A percentile compares a stretch with the other conserved stretches of the same genome.
phyloP scores from a whole-genome alignment of 2,329 filamentous ascomycete genomes.

The Ophiobolus disseminans region DNA sequence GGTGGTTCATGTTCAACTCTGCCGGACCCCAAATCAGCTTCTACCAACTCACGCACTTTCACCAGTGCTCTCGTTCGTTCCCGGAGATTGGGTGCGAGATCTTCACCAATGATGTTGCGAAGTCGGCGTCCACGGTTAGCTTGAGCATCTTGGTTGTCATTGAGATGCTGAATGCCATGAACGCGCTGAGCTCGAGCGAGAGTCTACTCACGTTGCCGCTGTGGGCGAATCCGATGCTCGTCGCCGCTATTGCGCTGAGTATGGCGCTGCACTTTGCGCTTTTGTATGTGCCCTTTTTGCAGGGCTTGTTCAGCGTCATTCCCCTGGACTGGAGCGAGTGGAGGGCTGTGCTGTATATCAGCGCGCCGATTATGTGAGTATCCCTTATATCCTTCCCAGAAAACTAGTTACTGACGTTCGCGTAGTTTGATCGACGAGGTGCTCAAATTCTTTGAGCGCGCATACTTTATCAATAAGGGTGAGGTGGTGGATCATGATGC shows the following conservation, averaged over 20 bases:
- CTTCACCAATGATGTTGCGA: conserved; percentile 85
- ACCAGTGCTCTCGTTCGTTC: conserved; percentile 86
- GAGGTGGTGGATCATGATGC: conserved; percentile 19
- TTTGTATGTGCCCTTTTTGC: conserved; percentile 88
- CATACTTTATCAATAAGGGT: conserved; percentile 41
- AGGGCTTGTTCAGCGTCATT: conserved; percentile 87
- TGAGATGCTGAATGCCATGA: conserved; percentile 99
- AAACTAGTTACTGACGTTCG: not conserved
- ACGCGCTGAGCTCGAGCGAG: conserved; percentile 93
- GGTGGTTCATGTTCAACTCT: conserved; percentile 98
- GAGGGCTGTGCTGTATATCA: conserved; percentile 88
- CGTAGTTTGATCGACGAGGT: conserved; percentile 80
- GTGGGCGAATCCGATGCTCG: conserved; percentile 99
- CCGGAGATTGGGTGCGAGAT: conserved; percentile 90
- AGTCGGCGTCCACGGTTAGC: conserved; percentile 90
- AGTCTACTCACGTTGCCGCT: conserved; percentile 90
- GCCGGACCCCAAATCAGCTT: conserved; percentile 91
- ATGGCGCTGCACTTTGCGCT: conserved; percentile 96
- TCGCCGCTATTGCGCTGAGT: conserved; percentile 89
- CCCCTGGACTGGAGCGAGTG: conserved; percentile 87
- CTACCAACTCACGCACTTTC: conserved; percentile 89
- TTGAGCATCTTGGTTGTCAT: conserved; percentile 93
- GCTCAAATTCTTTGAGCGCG: conserved; percentile 76
- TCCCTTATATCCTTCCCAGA: not conserved
- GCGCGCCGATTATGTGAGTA: conserved; percentile 89